Percentiles rank a stretch among this genome's conserved stretches.
Conservation (phyloP, 2,329 filamentous ascomycete genomes). For the Escovopsis weberi region DNA sequence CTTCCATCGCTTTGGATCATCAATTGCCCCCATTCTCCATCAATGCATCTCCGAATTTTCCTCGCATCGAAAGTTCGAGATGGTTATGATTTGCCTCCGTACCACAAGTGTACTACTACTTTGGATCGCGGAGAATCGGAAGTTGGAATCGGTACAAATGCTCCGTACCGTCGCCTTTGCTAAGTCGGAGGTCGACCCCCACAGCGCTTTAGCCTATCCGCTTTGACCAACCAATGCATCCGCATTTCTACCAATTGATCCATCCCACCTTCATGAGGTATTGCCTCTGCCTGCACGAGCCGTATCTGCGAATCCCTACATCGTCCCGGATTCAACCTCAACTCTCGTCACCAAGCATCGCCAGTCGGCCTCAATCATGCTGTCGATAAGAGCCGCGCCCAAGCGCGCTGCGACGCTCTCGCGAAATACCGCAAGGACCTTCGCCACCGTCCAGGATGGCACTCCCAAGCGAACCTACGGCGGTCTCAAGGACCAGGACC, state of each 20-base stretch:
- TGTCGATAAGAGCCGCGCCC: constrained; percentile 29
- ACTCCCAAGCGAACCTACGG: constrained; percentile 61
- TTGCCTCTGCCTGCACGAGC: constrained; percentile 1
- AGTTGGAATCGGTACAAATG: no score
- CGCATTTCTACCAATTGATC: constrained; percentile 20
- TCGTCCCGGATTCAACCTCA: constrained; percentile 14
- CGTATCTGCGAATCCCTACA: background rate
- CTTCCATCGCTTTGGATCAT: no score
- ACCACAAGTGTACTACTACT: no score
- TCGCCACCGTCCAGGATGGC: constrained; percentile 69
- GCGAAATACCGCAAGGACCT: constrained; percentile 43
- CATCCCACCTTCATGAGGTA: constrained; percentile 7
- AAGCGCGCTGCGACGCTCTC: constrained; percentile 25
- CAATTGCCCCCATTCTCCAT: no score
- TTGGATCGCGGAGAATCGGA: no score
- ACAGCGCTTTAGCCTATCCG: background rate
- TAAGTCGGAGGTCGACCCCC: background rate
- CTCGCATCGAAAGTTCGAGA: no score
- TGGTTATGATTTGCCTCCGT: no score
- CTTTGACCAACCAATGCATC: constrained; percentile 28
- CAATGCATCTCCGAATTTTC: no score
- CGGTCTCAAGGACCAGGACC: constrained; percentile 86
- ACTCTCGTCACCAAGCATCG: constrained; percentile 17
- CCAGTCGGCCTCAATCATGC: constrained; percentile 24
- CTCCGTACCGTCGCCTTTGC: no score